Percentiles rank a stretch among this genome's conserved stretches.
phyloP scores from a whole-genome alignment of 2,329 filamentous ascomycete species.

The Septoria linicola region DNA sequence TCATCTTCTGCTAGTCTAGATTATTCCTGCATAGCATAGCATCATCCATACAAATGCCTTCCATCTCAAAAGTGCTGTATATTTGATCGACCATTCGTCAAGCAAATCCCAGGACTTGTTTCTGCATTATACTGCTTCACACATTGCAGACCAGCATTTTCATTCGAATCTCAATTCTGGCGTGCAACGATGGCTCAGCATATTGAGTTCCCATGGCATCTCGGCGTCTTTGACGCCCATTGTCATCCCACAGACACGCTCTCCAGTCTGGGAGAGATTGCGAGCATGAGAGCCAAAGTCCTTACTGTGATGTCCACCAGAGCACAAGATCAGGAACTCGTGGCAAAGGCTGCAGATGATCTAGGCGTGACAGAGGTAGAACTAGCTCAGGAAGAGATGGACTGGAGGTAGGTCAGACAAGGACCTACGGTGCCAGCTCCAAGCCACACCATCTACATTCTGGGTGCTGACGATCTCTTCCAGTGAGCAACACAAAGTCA shows the following conservation, averaged over 20 bases:
- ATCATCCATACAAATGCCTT: background rate
- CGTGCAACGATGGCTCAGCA: constrained; percentile 24
- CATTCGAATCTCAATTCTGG: background rate
- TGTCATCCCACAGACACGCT: constrained; percentile 82
- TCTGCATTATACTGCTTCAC: too few species aligned
- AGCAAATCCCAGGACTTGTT: too few species aligned
- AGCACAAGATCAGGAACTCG: constrained; percentile 71
- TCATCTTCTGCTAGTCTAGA: background rate
- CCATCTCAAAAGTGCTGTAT: background rate
- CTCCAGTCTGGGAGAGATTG: constrained; percentile 57
- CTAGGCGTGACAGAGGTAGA: constrained; percentile 49
- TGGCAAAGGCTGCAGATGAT: constrained; percentile 58
- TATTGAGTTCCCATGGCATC: constrained; percentile 62
- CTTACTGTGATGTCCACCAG: constrained; percentile 78
- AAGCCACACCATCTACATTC: background rate
- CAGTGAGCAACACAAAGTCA: constrained; percentile 45
- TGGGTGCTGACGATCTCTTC: background rate
- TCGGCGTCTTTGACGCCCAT: constrained; percentile 74
- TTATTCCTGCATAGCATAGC: background rate
- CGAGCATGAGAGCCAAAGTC: constrained; percentile 63
- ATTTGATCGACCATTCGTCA: too few species aligned
- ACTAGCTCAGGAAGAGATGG: constrained; percentile 14
- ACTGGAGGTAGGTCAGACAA: constrained; percentile 38
- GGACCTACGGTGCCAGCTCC: constrained; percentile 13
- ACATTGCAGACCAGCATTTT: background rate